phyloP scores from a whole-genome alignment of 2,329 filamentous ascomycete species.

The Stemphylium lycopersici region DNA sequence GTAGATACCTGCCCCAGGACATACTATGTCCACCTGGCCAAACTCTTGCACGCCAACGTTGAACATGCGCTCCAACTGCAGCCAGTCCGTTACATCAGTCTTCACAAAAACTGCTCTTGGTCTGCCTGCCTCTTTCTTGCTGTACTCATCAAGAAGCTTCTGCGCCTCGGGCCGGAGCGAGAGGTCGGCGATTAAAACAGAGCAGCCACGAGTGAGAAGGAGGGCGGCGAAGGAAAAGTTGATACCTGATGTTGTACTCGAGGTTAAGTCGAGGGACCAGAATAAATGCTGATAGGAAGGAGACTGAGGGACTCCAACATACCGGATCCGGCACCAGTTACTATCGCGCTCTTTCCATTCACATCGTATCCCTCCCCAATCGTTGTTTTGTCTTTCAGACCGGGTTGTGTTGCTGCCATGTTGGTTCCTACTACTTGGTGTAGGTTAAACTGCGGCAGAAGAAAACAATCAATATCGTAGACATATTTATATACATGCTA shows the following conservation, averaged over 20 bases:
- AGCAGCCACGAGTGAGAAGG: constrained; percentile 54
- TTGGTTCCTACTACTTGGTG: too few species aligned
- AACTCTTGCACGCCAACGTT: constrained; percentile 36
- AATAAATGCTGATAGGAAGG: background rate
- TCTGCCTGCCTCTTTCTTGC: constrained; percentile 14
- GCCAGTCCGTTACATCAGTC: constrained; percentile 52
- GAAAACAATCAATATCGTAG: background rate
- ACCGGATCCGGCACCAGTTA: constrained; percentile 55
- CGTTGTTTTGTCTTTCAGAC: background rate
- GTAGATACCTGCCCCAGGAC: constrained; percentile 57
- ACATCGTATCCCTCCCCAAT: constrained; percentile 41
- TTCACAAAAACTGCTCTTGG: constrained; percentile 52
- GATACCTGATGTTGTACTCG: constrained; percentile 48
- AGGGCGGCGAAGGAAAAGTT: constrained; percentile 54
- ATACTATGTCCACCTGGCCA: constrained; percentile 53
- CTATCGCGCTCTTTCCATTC: constrained; percentile 54
- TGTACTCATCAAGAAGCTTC: constrained; percentile 46
- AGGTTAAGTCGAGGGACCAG: background rate
- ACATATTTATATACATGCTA: background rate
- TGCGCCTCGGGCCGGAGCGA: constrained; percentile 56
- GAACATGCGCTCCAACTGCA: constrained; percentile 44
- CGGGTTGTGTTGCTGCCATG: too few species aligned
- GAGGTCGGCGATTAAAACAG: constrained; percentile 57
- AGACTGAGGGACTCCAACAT: background rate
- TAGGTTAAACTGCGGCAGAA: background rate